A percentile compares a stretch with the other conserved stretches of the same genome.
Conservation (phyloP, 495 filamentous ascomycete genomes). For the Aspergillus indologenus region DNA sequence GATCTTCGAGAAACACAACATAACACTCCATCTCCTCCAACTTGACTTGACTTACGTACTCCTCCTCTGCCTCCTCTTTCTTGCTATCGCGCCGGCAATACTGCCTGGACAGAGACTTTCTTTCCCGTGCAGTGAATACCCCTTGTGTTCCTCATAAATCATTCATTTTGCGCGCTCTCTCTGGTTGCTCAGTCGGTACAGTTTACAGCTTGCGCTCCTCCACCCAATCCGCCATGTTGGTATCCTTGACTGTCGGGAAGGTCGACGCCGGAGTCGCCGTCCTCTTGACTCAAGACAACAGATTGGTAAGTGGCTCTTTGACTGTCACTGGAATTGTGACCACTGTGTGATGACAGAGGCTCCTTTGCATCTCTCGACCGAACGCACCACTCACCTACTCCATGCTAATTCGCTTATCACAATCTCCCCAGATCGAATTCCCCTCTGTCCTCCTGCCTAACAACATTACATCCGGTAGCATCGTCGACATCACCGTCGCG, state of each 20-base stretch:
- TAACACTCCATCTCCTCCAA: neutral
- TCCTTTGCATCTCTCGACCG: neutral
- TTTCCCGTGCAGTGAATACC: no score
- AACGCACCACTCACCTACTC: neutral
- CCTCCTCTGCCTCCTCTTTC: neutral
- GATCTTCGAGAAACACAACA: neutral
- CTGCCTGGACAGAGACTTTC: neutral
- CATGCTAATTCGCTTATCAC: neutral
- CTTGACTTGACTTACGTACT: neutral
- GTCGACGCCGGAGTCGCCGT: slow-evolving; percentile 98
- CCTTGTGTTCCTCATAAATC: neutral
- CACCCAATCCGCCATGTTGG: slow-evolving; percentile 62
- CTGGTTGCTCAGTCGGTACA: neutral
- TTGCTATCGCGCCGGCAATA: neutral
- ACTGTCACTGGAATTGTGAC: neutral
- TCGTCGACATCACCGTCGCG: slow-evolving; percentile 95
- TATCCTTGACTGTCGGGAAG: slow-evolving; percentile 98
- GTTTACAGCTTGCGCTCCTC: neutral
- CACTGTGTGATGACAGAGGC: neutral
- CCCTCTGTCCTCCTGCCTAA: slow-evolving; percentile 94
- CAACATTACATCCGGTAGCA: slow-evolving; percentile 90
- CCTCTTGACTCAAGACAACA: slow-evolving; percentile 93
- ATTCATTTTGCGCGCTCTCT: slow-evolving; percentile 7
- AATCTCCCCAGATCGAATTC: slow-evolving; percentile 81
- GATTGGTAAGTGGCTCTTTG: slow-evolving; percentile 62